Evolutionary conservation across 2,329 filamentous ascomycete genomes (phyloP), one percentile per base, ranked within the genome.

Genomic region (Talaromyces islandicus): DNA sequence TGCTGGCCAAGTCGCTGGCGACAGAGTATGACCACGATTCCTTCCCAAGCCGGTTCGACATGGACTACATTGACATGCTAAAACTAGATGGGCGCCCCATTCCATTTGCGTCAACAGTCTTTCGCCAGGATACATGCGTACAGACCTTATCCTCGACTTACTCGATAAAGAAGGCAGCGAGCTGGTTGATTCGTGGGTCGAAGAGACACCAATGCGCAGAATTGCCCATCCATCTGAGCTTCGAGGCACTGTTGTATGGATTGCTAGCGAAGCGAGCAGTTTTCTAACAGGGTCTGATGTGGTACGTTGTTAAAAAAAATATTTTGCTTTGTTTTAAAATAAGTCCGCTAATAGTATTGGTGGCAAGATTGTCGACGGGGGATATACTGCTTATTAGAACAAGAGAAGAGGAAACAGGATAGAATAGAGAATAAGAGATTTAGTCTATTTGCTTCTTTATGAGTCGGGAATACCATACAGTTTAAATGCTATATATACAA

Each of bases 31-130:
- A 7, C 53, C 27, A 30, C 60, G 12, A 55, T 38, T 24, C 29
- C 21, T n/a, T 27, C 21, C 30, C 19, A 17, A 9, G 35, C 14
- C 29, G 3, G 3, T 24, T 30, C 21, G 35, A 38, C n/a, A 21
- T 29, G 25, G 17, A 29, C 12, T 27, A 4, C 21, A 38, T 14
- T 30, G n/a, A 35, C 25, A 35, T 55, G 25, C 35, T 21, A n/a
- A 6, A 24, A 24, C 25, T 35, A 64, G 60, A 63, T 68, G 75
- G 63, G 75, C 70, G 0, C 66, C 69, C 3, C 68, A 71, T 50
- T 72, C 72, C 4, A 71, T 77, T 27, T 65, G 75, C 32, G 71
- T 76, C 38, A 77, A 77, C 63, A 73, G 70, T 19, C 63, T 77
- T 3, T 72, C 72, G 46, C 75, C 75, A 1, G 75, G 75, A 3